Percentiles rank a stretch among this genome's conserved stretches.
These are phyloP conservation scores for Mucor plumbeus DNA, from an alignment of 371 early-diverging fungal species.

Conservation along the genomic window DNA sequence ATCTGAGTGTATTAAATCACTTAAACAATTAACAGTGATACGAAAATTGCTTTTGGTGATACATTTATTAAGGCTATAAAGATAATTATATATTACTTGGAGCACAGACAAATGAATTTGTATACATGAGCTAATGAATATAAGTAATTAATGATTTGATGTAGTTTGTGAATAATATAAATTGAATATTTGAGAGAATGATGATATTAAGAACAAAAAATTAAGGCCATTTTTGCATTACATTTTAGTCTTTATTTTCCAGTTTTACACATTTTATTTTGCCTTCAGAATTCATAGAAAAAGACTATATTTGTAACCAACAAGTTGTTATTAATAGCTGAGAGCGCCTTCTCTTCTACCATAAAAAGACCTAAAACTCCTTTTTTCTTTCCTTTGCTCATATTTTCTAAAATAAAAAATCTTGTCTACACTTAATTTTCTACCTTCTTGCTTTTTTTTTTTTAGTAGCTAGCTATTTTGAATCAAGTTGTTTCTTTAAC, in stretches of 20 bases:
- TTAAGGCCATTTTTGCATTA: neutral
- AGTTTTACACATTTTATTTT: neutral
- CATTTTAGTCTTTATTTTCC: constrained; percentile 8
- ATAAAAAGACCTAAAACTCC: constrained; percentile 19
- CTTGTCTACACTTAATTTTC: neutral
- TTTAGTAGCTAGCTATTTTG: neutral
- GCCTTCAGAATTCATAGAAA: neutral
- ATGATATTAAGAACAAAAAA: no score
- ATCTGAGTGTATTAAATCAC: constrained; percentile 13
- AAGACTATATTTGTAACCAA: constrained; percentile 3
- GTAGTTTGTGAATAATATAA: no score
- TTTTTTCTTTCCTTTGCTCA: neutral
- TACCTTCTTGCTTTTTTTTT: neutral
- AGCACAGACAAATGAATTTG: constrained; percentile 12
- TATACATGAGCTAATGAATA: neutral
- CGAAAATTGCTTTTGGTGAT: neutral
- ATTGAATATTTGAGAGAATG: no score
- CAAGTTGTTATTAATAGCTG: constrained; percentile 17
- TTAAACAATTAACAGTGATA: constrained; percentile 8
- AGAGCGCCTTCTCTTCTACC: constrained; percentile 21
- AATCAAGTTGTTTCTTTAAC: neutral
- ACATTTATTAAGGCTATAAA: constrained; percentile 1
- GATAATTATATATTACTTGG: neutral
- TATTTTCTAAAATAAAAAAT: neutral
- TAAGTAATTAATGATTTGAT: neutral